These are phyloP conservation scores for Terana coerulea DNA, from an alignment of 768 basidiomycete genomes.

Conservation along the genomic window DNA sequence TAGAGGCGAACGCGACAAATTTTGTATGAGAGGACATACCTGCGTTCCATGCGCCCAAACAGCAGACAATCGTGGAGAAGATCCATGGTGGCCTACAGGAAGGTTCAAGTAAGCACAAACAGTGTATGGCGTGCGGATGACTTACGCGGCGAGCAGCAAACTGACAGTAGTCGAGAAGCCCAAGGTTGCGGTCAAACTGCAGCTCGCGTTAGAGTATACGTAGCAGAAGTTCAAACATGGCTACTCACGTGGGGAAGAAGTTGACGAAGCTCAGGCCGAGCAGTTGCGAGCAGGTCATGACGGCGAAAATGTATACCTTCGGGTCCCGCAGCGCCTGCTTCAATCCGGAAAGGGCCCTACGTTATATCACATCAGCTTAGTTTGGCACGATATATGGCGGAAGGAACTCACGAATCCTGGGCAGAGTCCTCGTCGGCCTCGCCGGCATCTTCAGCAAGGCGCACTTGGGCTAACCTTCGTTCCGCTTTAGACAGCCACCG, in stretches of 20 bases:
- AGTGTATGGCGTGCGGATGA: too few species aligned
- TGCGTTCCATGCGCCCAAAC: slow-evolving; percentile 54
- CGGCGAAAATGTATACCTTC: slow-evolving; percentile 48
- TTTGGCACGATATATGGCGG: background rate
- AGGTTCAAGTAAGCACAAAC: background rate
- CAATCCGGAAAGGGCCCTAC: slow-evolving; percentile 50
- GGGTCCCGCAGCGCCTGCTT: slow-evolving; percentile 53
- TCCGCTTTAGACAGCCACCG: slow-evolving; percentile 50
- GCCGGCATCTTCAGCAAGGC: slow-evolving; percentile 64
- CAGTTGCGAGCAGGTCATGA: slow-evolving; percentile 47
- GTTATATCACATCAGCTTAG: background rate
- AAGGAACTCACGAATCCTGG: slow-evolving; percentile 48
- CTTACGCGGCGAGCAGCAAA: slow-evolving; percentile 59
- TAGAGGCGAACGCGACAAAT: background rate
- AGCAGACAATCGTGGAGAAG: slow-evolving; percentile 45
- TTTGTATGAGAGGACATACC: slow-evolving; percentile 24
- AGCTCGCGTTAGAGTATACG: background rate
- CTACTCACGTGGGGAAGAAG: slow-evolving; percentile 50
- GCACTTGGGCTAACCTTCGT: slow-evolving; percentile 56
- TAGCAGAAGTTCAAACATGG: too few species aligned
- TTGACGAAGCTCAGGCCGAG: slow-evolving; percentile 57
- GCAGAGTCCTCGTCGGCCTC: slow-evolving; percentile 61
- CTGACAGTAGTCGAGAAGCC: slow-evolving; percentile 28
- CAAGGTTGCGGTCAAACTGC: background rate
- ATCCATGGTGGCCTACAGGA: slow-evolving; percentile 57